Evolutionary conservation across 2,329 filamentous ascomycete species (phyloP), one percentile per base, ranked within the genome.

Genomic region (Ceratocystiopsis sp.): DNA sequence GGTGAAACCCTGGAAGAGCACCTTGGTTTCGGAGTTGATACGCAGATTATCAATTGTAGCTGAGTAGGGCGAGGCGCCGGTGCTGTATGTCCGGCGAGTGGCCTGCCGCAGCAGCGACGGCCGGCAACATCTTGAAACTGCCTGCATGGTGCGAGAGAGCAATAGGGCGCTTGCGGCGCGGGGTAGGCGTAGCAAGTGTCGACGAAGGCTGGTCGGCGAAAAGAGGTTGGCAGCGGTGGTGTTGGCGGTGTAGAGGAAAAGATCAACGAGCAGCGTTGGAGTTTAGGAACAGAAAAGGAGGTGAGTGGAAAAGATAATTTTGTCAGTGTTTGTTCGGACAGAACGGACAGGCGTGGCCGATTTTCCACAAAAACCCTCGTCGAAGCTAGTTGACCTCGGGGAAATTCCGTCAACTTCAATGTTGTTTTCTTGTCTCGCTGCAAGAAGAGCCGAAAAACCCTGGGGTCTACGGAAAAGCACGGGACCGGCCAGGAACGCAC

Each of bases 1-100:
- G 45, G 89, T 96, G 65, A 96, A 96, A 54, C 91, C 91, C 69
- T 98, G 91, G 71, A 77, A 96, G 57, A 96, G 70, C 53, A 98
- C 85, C 70, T 91, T 93, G 56, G 91, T 98, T 54, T 95, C 80
- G 61, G 70, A 61, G 65, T 86, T 94, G 71, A 96, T 87, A 66
- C 85, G 82, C 58, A 96, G 76, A 72, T 96, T 96, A 58, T 80
- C 68, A 60, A 80, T 70, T 46, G 83, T 89, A 56, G 74, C 63
- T 53, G 78, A 65, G 62, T 89, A 89, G 49, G 75, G 75, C 52
- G 77, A 74, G 49, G 71, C 71, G 52, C 71, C 65, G 42, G 80
- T 80, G 60, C 80, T 79, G 70, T 93, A 93, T 54, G 70, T 65
- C 62, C 85, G 80, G 61, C 75, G 74, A 58, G 69, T 61, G 49